Base-by-base conservation (phyloP, 1,284 basidiomycete species). In the Rhodotorula mucilaginosa region DNA sequence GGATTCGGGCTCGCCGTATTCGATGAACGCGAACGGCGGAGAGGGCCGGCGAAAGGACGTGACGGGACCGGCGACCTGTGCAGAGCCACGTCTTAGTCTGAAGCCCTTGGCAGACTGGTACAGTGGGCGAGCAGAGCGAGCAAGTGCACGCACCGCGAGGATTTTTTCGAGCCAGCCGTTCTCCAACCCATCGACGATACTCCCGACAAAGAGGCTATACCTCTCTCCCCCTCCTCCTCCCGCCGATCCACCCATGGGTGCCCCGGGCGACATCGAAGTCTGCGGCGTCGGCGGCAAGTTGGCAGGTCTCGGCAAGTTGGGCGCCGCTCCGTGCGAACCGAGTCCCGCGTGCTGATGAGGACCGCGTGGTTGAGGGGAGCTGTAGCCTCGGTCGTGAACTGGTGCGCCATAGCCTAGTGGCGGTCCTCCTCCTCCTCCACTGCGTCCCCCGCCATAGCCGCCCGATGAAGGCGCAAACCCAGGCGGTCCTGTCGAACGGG, bases 21-120 rank as follows among this genome's bases (percentile, higher is more conserved):
- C 80, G 47, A 78, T 79, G 60, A 80, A 80, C 0, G 76, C 80
- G 66, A 80, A 80, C 1, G 78, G 70, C 51, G 60, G 79, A 58
- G 69, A 72, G 44, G 70, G 79, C 61, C 80, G 68, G 13, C 74
- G 74, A 59, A 80, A 70, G 6, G 78, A 78, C 13, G 79, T 61
- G 21, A 80, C 70, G 23, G 73, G 69, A 34, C 80, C 79, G 21
- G 74, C 79, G 29, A 76, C 73, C 74, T 79, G 69, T 39, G 26
- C 29, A 13, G 13, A 39, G n/a, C n/a, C 8, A 26, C 23, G 10
- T 1, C 47, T 47, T 26, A 26, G 26, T 1, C 26, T 26, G 26
- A 26, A 26, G 26, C 26, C 26, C 26, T 26, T 26, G 26, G 26
- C 26, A 26, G 26, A 26, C 26, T 26, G 26, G 26, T 26, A 26